These are phyloP conservation scores for Myriosclerotinia scirpicola DNA, from an alignment of 2,329 filamentous ascomycete genomes.

Conservation along the genomic window DNA sequence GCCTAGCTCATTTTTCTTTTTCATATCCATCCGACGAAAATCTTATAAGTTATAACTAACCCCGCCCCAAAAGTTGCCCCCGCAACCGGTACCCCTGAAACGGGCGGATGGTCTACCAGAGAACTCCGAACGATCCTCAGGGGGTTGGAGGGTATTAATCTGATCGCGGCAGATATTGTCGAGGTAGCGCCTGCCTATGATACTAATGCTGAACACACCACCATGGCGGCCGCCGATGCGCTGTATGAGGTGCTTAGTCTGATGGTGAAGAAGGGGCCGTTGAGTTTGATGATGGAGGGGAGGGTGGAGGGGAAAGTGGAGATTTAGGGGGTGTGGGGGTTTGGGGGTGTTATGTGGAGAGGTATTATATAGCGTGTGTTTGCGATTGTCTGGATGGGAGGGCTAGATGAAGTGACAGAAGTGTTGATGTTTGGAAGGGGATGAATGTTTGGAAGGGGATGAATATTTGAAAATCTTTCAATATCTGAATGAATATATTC, in stretches of 20 bases:
- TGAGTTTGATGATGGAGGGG: conserved; percentile 50
- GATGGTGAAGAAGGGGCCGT: conserved; percentile 76
- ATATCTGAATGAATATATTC: too few relatives aligned
- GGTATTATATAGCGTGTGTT: too few relatives aligned
- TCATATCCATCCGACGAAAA: neutral
- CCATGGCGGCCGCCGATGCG: conserved; percentile 70
- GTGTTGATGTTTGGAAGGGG: too few relatives aligned
- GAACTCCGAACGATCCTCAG: conserved; percentile 71
- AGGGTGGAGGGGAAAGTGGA: conserved; percentile 18
- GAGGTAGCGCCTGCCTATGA: conserved; percentile 74
- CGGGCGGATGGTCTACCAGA: conserved; percentile 72
- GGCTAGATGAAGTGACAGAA: too few relatives aligned
- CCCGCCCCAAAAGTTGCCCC: conserved; percentile 55
- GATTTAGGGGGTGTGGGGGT: too few relatives aligned
- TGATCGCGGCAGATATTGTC: conserved; percentile 70
- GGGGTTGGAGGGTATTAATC: conserved; percentile 66
- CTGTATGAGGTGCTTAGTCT: conserved; percentile 78
- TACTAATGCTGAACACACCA: conserved; percentile 70
- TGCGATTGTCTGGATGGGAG: too few relatives aligned
- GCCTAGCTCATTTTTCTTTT: neutral
- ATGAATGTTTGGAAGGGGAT: too few relatives aligned
- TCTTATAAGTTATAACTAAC: conserved; percentile 27
- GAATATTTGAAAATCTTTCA: too few relatives aligned
- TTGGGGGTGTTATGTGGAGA: too few relatives aligned
- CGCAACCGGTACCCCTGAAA: conserved; percentile 73